Conservation (phyloP, 345 rosid genomes). For the Crucihimalaya himalaica region DNA sequence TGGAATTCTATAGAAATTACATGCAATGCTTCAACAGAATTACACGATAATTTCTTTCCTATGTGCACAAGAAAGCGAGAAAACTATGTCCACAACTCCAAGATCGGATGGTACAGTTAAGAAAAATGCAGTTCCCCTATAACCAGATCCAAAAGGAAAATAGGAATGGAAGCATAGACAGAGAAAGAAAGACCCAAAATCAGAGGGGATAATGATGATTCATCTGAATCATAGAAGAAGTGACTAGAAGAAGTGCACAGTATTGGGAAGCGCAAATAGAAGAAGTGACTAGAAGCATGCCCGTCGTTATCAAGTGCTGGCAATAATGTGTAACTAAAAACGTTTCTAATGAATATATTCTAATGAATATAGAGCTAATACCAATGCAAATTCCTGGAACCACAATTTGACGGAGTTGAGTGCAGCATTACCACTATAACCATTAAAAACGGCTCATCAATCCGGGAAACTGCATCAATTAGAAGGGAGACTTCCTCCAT, state of each 20-base stretch:
- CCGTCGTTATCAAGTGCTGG: slow-evolving; percentile 31
- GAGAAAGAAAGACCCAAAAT: neutral
- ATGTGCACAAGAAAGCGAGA: neutral
- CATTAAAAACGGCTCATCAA: slow-evolving; percentile 95
- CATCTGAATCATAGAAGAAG: slow-evolving; percentile 5
- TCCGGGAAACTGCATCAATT: slow-evolving; percentile 78
- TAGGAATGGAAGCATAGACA: neutral
- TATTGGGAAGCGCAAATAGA: slow-evolving; percentile 24
- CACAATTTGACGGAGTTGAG: slow-evolving; percentile 98
- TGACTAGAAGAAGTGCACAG: neutral
- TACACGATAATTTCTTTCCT: neutral
- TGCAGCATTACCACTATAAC: slow-evolving; percentile 99
- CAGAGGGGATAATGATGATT: neutral
- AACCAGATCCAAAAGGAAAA: slow-evolving; percentile 10
- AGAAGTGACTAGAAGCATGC: slow-evolving; percentile 17
- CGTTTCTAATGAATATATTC: slow-evolving; percentile 55
- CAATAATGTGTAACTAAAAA: slow-evolving; percentile 40
- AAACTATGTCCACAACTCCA: neutral
- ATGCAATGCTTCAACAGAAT: neutral
- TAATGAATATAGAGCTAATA: slow-evolving; percentile 87
- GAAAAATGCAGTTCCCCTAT: slow-evolving; percentile 7
- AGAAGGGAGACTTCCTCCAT: slow-evolving; percentile 97
- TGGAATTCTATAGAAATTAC: neutral
- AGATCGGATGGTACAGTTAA: neutral
- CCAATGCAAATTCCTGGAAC: slow-evolving; percentile 92